A percentile compares a stretch with the other conserved stretches of the same genome.
Evolutionary conservation across 441 rosid species (phyloP).

Genomic region (Erodium trifolium): DNA sequence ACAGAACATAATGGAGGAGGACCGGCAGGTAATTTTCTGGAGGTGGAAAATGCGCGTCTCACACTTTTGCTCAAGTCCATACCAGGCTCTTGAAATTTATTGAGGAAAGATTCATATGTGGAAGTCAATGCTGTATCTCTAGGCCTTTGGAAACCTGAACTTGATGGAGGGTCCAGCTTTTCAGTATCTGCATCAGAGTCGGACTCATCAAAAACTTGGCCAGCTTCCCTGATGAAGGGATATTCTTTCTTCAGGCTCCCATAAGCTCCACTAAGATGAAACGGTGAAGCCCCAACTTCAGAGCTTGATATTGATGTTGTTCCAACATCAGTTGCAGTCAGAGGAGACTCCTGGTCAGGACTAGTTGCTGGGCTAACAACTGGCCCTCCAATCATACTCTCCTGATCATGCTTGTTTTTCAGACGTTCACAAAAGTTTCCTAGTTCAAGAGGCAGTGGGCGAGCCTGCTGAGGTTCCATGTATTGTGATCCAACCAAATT

Average conservation of each 20-base stretch:
- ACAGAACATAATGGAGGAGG: conserved; percentile 97
- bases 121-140: conserved; percentile 36
- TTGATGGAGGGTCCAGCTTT: conserved; percentile 12
- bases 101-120: conserved; percentile 52
- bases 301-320: conserved; percentile 94
- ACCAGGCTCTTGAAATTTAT: conserved; percentile 56
- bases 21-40: conserved; percentile 67
- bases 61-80: conserved; percentile 62
- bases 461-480: conserved; percentile 36
- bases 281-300: conserved; percentile 85
- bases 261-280: conserved; percentile 45
- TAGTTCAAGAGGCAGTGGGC: conserved; percentile 32
- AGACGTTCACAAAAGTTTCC: conserved; percentile 34
- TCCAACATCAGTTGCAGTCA: conserved; percentile 43
- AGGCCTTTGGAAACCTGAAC: conserved; percentile 14
- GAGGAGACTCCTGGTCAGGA: conserved; percentile 88
- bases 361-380: conserved; percentile 87
- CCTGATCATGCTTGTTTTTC: conserved; percentile 34
- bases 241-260: conserved; percentile 61
- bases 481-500: conserved; percentile 71
- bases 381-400: conserved; percentile 55
- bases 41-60: conserved; percentile 78
- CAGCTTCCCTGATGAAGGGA: conserved; percentile 34
- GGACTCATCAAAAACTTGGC: conserved; percentile 46
- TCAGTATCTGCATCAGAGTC: conserved; percentile 78